Base-by-base conservation (phyloP, 2,329 filamentous ascomycete genomes). In the Neofusicoccum kwambonambiense region DNA sequence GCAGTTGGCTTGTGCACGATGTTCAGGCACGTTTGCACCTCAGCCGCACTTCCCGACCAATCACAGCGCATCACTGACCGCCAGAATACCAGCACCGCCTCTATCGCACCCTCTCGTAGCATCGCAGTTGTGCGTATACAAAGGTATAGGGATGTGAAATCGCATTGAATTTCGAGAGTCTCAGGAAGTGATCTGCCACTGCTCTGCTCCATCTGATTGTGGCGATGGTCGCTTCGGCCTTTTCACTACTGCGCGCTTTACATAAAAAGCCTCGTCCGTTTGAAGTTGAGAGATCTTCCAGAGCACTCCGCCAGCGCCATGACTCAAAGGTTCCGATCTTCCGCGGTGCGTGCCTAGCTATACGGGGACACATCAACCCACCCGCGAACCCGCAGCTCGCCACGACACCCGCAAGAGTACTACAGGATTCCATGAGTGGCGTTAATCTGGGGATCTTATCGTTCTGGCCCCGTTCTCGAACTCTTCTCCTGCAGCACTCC, bases 361-460 rank as follows among this genome's bases (percentile, higher is more conserved):
- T 62, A 62, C 58, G 58, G 37, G 22, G 17, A 34, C 58, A 50
- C 58, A 62, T 41, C 22, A 62, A 50, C 58, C 58, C 45, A 62
- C 37, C 45, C 34, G 58, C 45, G 58, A 51, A 51, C 58, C 58
- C 42, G 31, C 35, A 41, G 35, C 8, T 27, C 58, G 58, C 58
- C 44, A 50, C 47, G n/a, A 22, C 11, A 27, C 17, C 58, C 22
- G 19, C 12, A 39, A 42, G 7, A 1, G 45, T 39, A 17, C 45
- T 61, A 49, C 31, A n/a, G 19, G n/a, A 22, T 61, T 61, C 54
- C 39, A 19, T 15, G 31, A n/a, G 42, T 22, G 56, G 56, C 42
- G 58, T 50, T 42, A 15, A 62, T 62, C 44, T 62, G 58, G 58
- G 58, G 58, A 62, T 62, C 45, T 41, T 49, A 39, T 22, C n/a